These are phyloP conservation scores for Austroboletus niveus DNA, from an alignment of 1,284 basidiomycete genomes.

Conservation along the genomic window DNA sequence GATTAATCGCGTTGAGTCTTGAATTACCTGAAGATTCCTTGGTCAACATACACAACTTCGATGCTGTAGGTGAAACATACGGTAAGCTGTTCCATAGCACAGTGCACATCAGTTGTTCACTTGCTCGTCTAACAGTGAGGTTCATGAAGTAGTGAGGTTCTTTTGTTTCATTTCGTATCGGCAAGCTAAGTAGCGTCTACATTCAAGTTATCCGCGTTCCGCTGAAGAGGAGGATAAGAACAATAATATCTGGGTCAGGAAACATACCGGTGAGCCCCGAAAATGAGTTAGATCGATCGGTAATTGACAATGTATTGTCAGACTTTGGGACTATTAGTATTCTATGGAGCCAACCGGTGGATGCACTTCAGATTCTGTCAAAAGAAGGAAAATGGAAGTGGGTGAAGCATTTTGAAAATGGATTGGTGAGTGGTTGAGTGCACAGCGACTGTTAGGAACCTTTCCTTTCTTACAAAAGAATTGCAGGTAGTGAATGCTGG, in stretches of 20 bases:
- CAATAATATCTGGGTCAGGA: constrained; percentile 59
- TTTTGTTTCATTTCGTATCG: background rate
- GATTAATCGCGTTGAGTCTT: constrained; percentile 54
- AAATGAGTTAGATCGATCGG: background rate
- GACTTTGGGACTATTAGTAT: constrained; percentile 60
- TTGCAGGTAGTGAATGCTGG: constrained; percentile 53
- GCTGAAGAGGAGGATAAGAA: constrained; percentile 54
- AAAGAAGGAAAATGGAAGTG: constrained; percentile 53
- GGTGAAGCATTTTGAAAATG: constrained; percentile 59
- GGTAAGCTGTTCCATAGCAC: constrained; percentile 29
- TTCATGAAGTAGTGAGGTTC: constrained; percentile 45
- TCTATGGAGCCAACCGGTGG: constrained; percentile 60
- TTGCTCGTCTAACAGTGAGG: constrained; percentile 34
- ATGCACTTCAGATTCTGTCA: constrained; percentile 55
- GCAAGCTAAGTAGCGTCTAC: background rate
- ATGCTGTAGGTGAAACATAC: constrained; percentile 43
- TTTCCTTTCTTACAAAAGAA: background rate
- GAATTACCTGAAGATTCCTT: constrained; percentile 60
- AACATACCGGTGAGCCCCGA: constrained; percentile 49
- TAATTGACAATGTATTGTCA: constrained; percentile 17
- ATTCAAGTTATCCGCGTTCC: constrained; percentile 40
- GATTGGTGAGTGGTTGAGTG: constrained; percentile 39
- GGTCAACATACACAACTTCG: constrained; percentile 49
- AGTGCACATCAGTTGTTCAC: background rate
- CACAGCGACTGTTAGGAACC: background rate